phyloP scores from a whole-genome alignment of 2,329 filamentous ascomycete species.

The Talaromyces islandicus region DNA sequence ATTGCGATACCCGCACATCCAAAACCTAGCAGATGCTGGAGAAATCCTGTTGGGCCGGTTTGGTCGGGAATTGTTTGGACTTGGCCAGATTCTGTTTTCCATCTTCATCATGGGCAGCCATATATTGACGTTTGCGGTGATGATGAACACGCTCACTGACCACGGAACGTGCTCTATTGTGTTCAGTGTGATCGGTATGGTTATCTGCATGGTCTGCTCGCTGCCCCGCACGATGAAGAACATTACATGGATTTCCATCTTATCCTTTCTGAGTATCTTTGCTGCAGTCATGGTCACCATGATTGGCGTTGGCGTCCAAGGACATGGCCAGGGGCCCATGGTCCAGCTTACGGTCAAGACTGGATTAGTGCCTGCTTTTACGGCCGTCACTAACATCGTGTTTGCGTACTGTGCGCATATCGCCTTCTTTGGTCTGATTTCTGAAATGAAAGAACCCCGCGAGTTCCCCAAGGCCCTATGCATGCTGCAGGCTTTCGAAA shows the following conservation, averaged over 20 bases:
- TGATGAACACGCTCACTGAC: constrained; percentile 59
- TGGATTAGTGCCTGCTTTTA: constrained; percentile 44
- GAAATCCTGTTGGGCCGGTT: constrained; percentile 55
- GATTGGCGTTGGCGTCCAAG: constrained; percentile 55
- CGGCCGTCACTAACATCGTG: constrained; percentile 62
- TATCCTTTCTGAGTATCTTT: constrained; percentile 59
- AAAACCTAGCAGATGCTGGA: constrained; percentile 63
- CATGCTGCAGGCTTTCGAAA: constrained; percentile 54
- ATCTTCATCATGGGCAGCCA: constrained; percentile 68
- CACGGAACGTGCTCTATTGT: constrained; percentile 59
- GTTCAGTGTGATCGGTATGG: constrained; percentile 54
- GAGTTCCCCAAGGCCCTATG: constrained; percentile 59
- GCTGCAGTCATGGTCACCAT: constrained; percentile 63
- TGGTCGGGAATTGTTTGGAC: constrained; percentile 58
- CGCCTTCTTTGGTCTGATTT: constrained; percentile 63
- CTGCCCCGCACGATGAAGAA: constrained; percentile 58
- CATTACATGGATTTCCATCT: constrained; percentile 55
- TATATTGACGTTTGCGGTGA: constrained; percentile 62
- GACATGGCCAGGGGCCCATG: constrained; percentile 16
- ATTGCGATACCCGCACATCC: constrained; percentile 51
- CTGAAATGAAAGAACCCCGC: constrained; percentile 56
- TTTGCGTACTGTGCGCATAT: constrained; percentile 65
- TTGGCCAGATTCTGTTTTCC: constrained; percentile 58
- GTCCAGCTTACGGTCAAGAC: constrained; percentile 27
- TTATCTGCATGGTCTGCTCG: constrained; percentile 54